Base-by-base conservation (phyloP, 441 rosid genomes). In the Flueggea neowawraea region DNA sequence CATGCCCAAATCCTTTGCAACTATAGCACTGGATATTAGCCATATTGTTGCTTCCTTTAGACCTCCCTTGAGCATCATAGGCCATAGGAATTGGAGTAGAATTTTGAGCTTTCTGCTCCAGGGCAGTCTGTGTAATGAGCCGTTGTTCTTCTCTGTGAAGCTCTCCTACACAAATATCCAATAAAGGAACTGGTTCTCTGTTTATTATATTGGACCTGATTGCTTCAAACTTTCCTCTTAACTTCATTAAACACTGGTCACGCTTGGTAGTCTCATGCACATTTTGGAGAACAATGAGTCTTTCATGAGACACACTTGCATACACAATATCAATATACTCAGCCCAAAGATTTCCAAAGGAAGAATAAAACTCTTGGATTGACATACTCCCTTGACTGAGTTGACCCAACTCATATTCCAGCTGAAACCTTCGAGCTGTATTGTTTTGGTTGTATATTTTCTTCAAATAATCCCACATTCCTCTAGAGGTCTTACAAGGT, bases 401-500 rank as follows among this genome's bases (percentile, higher is more conserved):
- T 9, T 13, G 13, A 9, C 12, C 50, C 12, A 45, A 13, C 14
- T 45, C 50, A 45, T 9, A 11, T 45, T 45, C 50, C 3, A 45
- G 14, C 8, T 45, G 50, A 45, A 45, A 45, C 12, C 50, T 10
- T 9, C 50, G 6, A 45, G 50, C 50, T 9, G 12, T 9, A 45
- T 45, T 45, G 14, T 45, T 13, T 11, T 45, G 50, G 9, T 45
- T 45, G 50, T 45, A 45, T 3, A 45, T 13, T 45, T 45, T 45
- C 14, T 45, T 5, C 14, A 45, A 13, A 58, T 65, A 15, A 47
- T 12, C 50, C 33, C 54, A 16, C 51, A 60, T 63, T 36, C 12
- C 59, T 54, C 39, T 43, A 43, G 64, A 64, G 28, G 17, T 58
- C 14, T 45, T 45, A 45, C 22, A 55, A 43, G n/a, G 51, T 41